A percentile compares a stretch with the other conserved stretches of the same genome.
These are phyloP conservation scores for Fusarium sororula DNA, from an alignment of 2,329 filamentous ascomycete species.

Conservation along the genomic window DNA sequence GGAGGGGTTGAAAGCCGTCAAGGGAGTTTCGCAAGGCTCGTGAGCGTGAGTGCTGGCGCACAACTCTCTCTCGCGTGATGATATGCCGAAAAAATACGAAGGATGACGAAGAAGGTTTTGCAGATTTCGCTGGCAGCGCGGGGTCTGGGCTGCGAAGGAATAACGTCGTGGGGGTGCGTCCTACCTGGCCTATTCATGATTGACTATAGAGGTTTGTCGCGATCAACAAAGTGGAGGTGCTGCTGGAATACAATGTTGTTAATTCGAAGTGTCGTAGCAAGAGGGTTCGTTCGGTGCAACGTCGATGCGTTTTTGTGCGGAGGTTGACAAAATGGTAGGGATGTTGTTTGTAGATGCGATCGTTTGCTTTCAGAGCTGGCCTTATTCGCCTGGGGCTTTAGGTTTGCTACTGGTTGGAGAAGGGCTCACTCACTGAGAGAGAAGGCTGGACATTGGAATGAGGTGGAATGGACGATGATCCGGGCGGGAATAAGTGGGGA, in stretches of 20 bases:
- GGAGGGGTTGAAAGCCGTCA: constrained; percentile 31
- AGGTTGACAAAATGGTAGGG: constrained; percentile 34
- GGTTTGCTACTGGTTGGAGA: constrained; percentile 37
- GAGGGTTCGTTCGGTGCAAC: constrained; percentile 25
- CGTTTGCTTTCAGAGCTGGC: constrained; percentile 27
- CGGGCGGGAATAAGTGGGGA: constrained; percentile 53
- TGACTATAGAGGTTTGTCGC: constrained; percentile 48
- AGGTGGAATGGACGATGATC: constrained; percentile 36
- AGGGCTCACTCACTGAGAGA: constrained; percentile 19
- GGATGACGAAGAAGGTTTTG: constrained; percentile 25
- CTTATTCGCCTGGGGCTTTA: constrained; percentile 32
- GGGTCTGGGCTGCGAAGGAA: constrained; percentile 39
- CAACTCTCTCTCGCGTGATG: constrained; percentile 1
- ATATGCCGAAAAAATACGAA: constrained; percentile 23
- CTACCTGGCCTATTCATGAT: constrained; percentile 71
- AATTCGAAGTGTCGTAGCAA: constrained; percentile 24
- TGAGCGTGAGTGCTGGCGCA: constrained; percentile 25
- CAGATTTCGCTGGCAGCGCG: constrained; percentile 39
- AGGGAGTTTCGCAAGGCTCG: constrained; percentile 19
- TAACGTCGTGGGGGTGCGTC: constrained; percentile 45
- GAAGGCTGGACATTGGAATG: constrained; percentile 36
- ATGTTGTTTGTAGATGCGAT: constrained; percentile 35
- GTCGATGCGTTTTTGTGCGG: constrained; percentile 36
- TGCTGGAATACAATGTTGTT: constrained; percentile 7
- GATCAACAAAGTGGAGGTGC: constrained; percentile 21